Evolutionary conservation across 305 asterid species (phyloP).

Genomic region (Rubia peregrina): DNA sequence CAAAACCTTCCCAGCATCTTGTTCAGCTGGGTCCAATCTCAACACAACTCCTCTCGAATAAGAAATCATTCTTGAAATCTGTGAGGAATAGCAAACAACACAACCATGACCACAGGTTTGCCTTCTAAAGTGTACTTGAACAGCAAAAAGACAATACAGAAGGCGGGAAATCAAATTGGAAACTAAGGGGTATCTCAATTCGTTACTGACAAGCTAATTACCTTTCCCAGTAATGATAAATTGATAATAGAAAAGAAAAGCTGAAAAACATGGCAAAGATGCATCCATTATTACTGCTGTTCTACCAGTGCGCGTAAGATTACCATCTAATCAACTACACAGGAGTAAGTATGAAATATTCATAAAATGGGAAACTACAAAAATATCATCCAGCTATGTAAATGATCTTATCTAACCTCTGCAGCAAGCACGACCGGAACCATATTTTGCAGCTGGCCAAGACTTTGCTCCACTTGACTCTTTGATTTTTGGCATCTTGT

Average conservation of each 20-base stretch:
- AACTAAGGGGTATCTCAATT: constrained; percentile 1
- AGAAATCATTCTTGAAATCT: constrained; percentile 58
- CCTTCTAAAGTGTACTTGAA: neutral
- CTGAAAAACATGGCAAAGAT: neutral
- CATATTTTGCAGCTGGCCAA: constrained; percentile 31
- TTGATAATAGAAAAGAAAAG: neutral
- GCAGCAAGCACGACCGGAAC: constrained; percentile 45
- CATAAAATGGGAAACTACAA: neutral
- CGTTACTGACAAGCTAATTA: neutral
- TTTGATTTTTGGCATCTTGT: constrained; percentile 34
- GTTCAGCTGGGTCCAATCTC: constrained; percentile 64
- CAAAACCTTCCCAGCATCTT: constrained; percentile 60
- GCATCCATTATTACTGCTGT: neutral
- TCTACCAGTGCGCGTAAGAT: neutral
- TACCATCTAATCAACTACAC: neutral
- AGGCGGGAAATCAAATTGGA: neutral
- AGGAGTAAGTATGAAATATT: neutral
- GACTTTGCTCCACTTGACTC: constrained; percentile 34
- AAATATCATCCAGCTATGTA: neutral
- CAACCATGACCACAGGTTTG: constrained; percentile 7
- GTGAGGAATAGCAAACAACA: constrained; percentile 21
- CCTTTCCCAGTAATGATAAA: neutral
- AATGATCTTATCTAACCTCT: constrained; percentile 27
- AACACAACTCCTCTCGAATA: constrained; percentile 47
- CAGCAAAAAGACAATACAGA: neutral